Evolutionary conservation across 1,284 basidiomycete genomes (phyloP).

Genomic region (Moniliophthora roreri): DNA sequence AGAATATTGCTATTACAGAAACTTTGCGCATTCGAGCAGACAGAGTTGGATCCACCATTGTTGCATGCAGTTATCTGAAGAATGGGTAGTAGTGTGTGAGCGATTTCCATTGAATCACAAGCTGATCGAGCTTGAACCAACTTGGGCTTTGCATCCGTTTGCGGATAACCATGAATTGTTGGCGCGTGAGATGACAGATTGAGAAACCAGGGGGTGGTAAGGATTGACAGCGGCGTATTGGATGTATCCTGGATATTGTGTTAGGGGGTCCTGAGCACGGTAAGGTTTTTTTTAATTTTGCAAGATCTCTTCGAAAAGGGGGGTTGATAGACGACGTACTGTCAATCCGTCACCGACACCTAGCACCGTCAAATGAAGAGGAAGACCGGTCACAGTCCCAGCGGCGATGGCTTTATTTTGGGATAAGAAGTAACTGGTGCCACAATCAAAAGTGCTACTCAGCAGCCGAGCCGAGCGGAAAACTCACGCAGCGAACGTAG

Average conservation of each 20-base stretch:
- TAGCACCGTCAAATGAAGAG: conserved; percentile 61
- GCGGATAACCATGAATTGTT: conserved; percentile 44
- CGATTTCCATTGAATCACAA: neutral
- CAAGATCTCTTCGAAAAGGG: neutral
- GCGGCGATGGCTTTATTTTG: conserved; percentile 60
- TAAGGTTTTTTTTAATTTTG: neutral
- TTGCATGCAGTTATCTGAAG: conserved; percentile 53
- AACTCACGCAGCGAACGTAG: conserved; percentile 55
- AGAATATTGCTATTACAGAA: conserved; percentile 59
- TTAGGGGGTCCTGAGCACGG: conserved; percentile 47
- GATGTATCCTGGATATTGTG: conserved; percentile 58
- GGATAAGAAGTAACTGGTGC: conserved; percentile 49
- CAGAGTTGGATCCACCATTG: conserved; percentile 40
- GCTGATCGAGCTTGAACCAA: conserved; percentile 17
- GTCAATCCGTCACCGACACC: conserved; percentile 67
- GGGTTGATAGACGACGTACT: conserved; percentile 28
- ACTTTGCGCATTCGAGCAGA: conserved; percentile 53
- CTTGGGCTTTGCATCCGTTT: conserved; percentile 50
- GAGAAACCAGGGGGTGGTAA: conserved; percentile 51
- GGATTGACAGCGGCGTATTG: conserved; percentile 53
- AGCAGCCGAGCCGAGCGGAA: neutral
- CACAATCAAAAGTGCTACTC: neutral
- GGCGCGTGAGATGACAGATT: conserved; percentile 36
- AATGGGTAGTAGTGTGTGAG: neutral
- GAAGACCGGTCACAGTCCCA: conserved; percentile 43